Evolutionary conservation across 2,329 filamentous ascomycete genomes (phyloP), one percentile per base, ranked within the genome.

Genomic region (Alternaria atra): DNA sequence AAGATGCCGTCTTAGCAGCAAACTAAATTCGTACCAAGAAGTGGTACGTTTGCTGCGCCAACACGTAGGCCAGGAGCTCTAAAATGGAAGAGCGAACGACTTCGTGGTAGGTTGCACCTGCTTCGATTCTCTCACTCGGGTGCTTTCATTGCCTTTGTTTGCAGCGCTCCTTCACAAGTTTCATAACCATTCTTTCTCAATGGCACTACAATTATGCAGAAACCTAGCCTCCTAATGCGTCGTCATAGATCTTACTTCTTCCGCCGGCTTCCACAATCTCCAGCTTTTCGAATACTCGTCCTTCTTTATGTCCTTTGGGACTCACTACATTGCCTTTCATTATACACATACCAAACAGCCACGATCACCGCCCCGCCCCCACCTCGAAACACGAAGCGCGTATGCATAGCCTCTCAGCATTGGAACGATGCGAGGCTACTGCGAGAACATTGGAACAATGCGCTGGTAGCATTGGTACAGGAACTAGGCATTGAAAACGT

Each of bases 341-440:
- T 73, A 5, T 63, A 68, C 42, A 62, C 55, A 3, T 59, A 46
- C 15, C 71, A 74, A 51, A 44, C 34, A n/a, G 65, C 65, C n/a
- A 50, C 54, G 5, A 56, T 58, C 12, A 60, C 58, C 10, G 48
- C 55, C 3, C 35, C 58, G 12, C 58, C 64, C 15, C 68, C 66
- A 13, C 67, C 67, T 3, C 66, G 52, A 5, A 74, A 70, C 27
- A 48, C 63, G 15, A 70, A 71, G 52, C 71, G 73, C 44, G 84
- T 92, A 63, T 92, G 87, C 78, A 90, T 93, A 61, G 87, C 89
- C 5, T 87, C 86, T 62, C 87, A 90, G 72, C 89, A 91, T 71
- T 91, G 89, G 84, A 91, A 90, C 69, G 87, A 87, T 64, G 90
- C 85, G 60, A 73, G 75, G 1, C 80, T 91, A 25, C 81, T 92